Base-by-base conservation (phyloP, 1,139 yeast genomes). In the Kluyveromyces sp. region DNA sequence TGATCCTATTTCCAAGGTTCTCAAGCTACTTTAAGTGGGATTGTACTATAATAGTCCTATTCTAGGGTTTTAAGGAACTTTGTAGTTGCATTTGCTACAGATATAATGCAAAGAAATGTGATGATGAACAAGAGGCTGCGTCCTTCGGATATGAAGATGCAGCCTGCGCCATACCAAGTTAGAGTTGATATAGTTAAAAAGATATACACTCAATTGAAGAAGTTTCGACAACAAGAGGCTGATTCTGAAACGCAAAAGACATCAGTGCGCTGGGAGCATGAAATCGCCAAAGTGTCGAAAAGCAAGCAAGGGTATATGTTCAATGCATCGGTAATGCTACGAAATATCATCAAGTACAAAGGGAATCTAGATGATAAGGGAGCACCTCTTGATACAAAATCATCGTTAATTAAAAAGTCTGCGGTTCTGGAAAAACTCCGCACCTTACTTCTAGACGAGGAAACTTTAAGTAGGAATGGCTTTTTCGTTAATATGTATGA, bases 111-210 rank as follows among this genome's bases (percentile, higher is more conserved):
- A 15, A 15, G 21, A 15, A 15, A 15, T 15, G 21, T 15, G 21
- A 15, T 15, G 21, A 15, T 15, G 4, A 47, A 38, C 44, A 45
- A 35, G 8, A 39, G 45, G 2, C 44, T 62, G 35, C 53, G 64
- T 7, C 66, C 67, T 1, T 50, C 57, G 25, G 65, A 60, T 47
- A 39, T 63, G 48, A 55, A 50, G 26, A 51, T 47, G 32, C 64
- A 60, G 39, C 64, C 65, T 7, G 60, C 59, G 1, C 55, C 59
- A 1, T 64, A 59, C 42, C 64, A 59, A 41, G 65, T 60, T 8
- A 53, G 68, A 31, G 53, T 56, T 42, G 60, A 57, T 41, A 55
- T 61, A 38, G 45, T 62, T 10, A 55, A 59, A 7, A 61, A 60
- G 38, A 41, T 64, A 25, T 51, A 49, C 42, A 55, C 53, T 8